Percentiles rank a stretch among this genome's conserved stretches.
These are phyloP conservation scores for Huntiella bhutanensis DNA, from an alignment of 2,329 filamentous ascomycete species.

Conservation along the genomic window DNA sequence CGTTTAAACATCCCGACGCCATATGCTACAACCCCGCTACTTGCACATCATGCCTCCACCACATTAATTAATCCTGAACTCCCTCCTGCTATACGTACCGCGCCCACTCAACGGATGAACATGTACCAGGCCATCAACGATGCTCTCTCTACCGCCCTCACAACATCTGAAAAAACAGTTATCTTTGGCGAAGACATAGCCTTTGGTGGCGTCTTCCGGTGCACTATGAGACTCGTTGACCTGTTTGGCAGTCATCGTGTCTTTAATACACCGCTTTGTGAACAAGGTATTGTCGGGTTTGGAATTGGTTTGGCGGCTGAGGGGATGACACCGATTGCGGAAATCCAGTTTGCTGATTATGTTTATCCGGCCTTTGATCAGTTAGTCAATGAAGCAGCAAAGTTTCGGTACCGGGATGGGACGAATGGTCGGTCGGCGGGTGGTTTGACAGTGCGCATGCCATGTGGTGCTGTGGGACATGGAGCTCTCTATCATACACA, in stretches of 20 bases:
- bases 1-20: slow-evolving; percentile 72
- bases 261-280: slow-evolving; percentile 88
- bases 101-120: slow-evolving; percentile 71
- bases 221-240: slow-evolving; percentile 75
- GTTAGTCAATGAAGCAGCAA: slow-evolving; percentile 82
- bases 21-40: slow-evolving; percentile 62
- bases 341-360: slow-evolving; percentile 93
- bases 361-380: slow-evolving; percentile 87
- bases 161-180: slow-evolving; percentile 67
- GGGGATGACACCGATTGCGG: slow-evolving; percentile 80
- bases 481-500: slow-evolving; percentile 79
- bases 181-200: slow-evolving; percentile 95
- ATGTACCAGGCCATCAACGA: slow-evolving; percentile 89
- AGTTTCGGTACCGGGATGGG: slow-evolving; percentile 62
- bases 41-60: slow-evolving; percentile 60
- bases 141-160: slow-evolving; percentile 64
- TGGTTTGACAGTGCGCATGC: slow-evolving; percentile 76
- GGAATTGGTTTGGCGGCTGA: slow-evolving; percentile 78
- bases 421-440: slow-evolving; percentile 41
- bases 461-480: slow-evolving; percentile 74
- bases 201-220: slow-evolving; percentile 91
- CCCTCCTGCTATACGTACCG: slow-evolving; percentile 41
- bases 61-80: slow-evolving; percentile 57
- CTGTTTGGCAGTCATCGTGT: slow-evolving; percentile 77
- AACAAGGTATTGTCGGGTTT: slow-evolving; percentile 90